phyloP scores from a whole-genome alignment of 768 basidiomycete genomes.

The Infundibulicybe gibba region DNA sequence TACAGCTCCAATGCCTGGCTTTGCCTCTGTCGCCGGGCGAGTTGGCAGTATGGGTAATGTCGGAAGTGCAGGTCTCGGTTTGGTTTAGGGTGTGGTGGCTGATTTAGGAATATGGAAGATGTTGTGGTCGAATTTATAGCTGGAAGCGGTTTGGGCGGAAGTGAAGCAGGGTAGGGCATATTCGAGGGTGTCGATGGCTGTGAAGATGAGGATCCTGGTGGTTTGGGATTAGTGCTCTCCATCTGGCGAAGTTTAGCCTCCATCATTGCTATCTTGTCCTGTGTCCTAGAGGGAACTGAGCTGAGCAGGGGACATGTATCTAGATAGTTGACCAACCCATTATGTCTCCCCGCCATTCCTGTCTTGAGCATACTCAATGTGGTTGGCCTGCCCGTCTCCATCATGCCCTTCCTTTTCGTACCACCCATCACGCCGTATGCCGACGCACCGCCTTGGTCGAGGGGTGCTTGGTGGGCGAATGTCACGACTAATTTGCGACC shows the following conservation, averaged over 20 bases:
- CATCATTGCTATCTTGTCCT: slow-evolving; percentile 90
- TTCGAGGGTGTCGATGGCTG: slow-evolving; percentile 2
- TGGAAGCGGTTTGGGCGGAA: slow-evolving; percentile 40
- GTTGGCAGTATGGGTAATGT: slow-evolving; percentile 18
- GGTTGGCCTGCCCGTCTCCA: slow-evolving; percentile 70
- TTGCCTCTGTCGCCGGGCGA: neutral
- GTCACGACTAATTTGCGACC: slow-evolving; percentile 92
- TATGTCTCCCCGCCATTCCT: slow-evolving; percentile 46
- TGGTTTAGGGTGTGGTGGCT: slow-evolving; percentile 7
- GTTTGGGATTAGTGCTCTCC: slow-evolving; percentile 38
- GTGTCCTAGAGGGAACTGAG: slow-evolving; percentile 47
- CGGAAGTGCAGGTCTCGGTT: slow-evolving; percentile 17
- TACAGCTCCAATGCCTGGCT: neutral
- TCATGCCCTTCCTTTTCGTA: slow-evolving; percentile 36
- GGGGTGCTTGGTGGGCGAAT: slow-evolving; percentile 81
- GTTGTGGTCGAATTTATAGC: slow-evolving; percentile 12
- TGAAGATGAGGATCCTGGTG: slow-evolving; percentile 7
- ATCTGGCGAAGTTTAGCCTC: slow-evolving; percentile 92
- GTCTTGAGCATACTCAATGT: slow-evolving; percentile 87
- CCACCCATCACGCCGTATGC: slow-evolving; percentile 14
- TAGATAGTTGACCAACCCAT: slow-evolving; percentile 32
- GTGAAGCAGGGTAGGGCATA: slow-evolving; percentile 27
- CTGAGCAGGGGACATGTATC: neutral
- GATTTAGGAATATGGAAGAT: slow-evolving; percentile 5
- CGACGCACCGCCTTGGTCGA: slow-evolving; percentile 25